Evolutionary conservation across 2,329 filamentous ascomycete species (phyloP).

Genomic region (Zopfia rhizophila): DNA sequence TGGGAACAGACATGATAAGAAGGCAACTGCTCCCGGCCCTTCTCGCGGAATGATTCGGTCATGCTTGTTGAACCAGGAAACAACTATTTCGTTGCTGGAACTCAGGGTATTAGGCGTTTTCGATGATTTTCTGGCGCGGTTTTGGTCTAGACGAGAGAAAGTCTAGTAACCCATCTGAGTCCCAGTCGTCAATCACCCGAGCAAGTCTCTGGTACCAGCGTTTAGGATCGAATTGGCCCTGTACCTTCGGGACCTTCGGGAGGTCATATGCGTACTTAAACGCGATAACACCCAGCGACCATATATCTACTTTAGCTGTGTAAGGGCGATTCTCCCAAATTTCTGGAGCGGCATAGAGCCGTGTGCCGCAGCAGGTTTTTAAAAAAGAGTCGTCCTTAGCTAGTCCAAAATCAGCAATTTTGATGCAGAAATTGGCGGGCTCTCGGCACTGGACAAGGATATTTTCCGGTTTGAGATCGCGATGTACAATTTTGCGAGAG

Average conservation of each 20-base stretch:
- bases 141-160: no score
- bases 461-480: conserved; percentile 6
- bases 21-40: no score
- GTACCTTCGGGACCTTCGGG: no score
- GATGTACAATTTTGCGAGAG: conserved; percentile 63
- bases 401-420: conserved; percentile 12
- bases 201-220: conserved; percentile 2
- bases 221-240: not conserved
- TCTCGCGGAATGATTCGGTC: no score
- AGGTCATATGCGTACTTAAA: conserved; percentile 9
- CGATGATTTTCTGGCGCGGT: no score
- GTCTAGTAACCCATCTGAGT: conserved; percentile 4
- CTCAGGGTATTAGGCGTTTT: no score
- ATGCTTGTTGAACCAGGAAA: no score
- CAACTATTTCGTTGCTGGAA: no score
- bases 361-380: conserved; percentile 8
- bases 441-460: conserved; percentile 6
- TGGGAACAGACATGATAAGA: no score
- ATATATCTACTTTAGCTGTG: conserved; percentile 10
- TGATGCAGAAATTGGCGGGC: no score
- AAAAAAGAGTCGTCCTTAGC: conserved; percentile 7
- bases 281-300: conserved; percentile 12
- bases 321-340: no score
- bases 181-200: not conserved
- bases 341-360: conserved; percentile 8